Conservation (phyloP, 75 land plant genomes). For the Picea glauca region DNA sequence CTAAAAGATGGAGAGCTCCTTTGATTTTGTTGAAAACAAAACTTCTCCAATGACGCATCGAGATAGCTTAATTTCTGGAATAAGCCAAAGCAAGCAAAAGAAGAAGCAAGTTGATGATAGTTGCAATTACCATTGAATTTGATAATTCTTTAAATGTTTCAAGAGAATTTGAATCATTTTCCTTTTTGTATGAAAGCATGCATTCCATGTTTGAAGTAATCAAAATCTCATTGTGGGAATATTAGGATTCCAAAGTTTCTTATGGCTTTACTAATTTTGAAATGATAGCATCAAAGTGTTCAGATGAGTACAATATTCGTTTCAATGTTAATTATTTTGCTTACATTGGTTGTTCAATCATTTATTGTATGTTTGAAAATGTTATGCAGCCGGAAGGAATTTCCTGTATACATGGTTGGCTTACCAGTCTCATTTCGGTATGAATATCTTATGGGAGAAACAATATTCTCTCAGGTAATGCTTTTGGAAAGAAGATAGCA, state of each 20-base stretch:
- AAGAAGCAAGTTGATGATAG: neutral
- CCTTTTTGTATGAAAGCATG: too few relatives aligned
- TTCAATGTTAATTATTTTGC: neutral
- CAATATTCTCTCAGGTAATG: constrained; percentile 88
- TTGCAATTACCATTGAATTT: neutral
- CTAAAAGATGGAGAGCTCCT: too few relatives aligned
- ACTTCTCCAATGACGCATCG: too few relatives aligned
- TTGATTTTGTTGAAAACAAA: too few relatives aligned
- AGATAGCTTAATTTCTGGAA: neutral
- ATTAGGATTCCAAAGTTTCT: too few relatives aligned
- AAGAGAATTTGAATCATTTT: neutral
- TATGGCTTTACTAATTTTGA: too few relatives aligned
- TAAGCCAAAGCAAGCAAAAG: neutral
- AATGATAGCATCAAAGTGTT: neutral
- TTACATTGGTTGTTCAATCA: neutral
- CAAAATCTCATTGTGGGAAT: too few relatives aligned
- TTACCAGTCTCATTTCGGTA: constrained; percentile 96
- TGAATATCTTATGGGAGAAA: constrained; percentile 98
- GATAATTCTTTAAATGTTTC: neutral
- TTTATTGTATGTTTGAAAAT: constrained; percentile 20
- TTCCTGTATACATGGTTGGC: constrained; percentile 88
- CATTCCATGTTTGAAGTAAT: too few relatives aligned
- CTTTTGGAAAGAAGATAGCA: too few relatives aligned
- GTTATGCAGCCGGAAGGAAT: constrained; percentile 92
- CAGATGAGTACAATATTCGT: neutral